These are phyloP conservation scores for Anthracocystis setariae DNA, from an alignment of 1,284 basidiomycete genomes.

Conservation along the genomic window DNA sequence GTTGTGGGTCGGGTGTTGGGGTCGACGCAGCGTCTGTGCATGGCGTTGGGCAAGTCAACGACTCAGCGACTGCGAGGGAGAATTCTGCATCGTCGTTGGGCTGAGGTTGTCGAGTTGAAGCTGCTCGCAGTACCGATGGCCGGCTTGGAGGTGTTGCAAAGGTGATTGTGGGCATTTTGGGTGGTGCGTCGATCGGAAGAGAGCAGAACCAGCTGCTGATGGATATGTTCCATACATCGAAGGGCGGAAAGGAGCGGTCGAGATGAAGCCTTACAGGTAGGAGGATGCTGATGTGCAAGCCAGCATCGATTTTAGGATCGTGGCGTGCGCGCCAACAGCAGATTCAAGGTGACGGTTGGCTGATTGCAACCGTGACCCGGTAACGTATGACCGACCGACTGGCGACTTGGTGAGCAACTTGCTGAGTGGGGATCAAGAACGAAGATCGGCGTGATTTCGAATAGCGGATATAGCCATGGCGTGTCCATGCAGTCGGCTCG, in stretches of 20 bases:
- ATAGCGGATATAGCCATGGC: too few species aligned
- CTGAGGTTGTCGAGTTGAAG: constrained; percentile 1
- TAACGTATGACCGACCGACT: too few species aligned
- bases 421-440: too few species aligned
- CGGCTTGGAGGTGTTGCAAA: constrained; percentile 39
- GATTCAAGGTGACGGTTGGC: too few species aligned
- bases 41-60: background rate
- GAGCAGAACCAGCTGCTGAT: background rate
- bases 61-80: background rate
- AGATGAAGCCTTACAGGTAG: background rate
- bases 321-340: too few species aligned
- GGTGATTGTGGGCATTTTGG: constrained; percentile 34
- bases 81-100: background rate
- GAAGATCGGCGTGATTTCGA: too few species aligned
- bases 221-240: background rate
- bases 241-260: background rate
- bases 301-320: background rate
- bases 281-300: background rate
- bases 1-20: background rate
- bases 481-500: too few species aligned
- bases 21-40: background rate
- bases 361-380: too few species aligned
- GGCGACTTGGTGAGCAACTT: too few species aligned
- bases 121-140: constrained; percentile 19
- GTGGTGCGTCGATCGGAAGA: background rate